These are phyloP conservation scores for Myochromella boudieri DNA, from an alignment of 768 basidiomycete genomes.

Conservation along the genomic window DNA sequence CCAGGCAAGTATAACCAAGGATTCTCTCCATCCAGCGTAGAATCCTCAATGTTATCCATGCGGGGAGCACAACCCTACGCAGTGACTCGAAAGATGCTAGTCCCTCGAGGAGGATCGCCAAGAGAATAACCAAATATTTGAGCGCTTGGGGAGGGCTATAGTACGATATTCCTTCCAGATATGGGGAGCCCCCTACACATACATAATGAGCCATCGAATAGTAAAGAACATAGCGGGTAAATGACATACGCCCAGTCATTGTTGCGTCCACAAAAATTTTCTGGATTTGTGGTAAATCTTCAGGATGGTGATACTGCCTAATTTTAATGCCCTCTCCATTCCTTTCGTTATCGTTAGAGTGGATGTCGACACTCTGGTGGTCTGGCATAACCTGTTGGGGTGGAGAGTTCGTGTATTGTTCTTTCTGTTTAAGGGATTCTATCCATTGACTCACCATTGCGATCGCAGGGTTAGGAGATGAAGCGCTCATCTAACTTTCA, in stretches of 20 bases:
- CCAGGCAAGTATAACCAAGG: not conserved
- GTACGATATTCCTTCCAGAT: slow-evolving; percentile 2
- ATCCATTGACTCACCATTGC: no score
- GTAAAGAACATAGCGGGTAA: not conserved
- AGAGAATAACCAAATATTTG: not conserved
- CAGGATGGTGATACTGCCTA: slow-evolving; percentile 11
- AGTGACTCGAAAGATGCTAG: not conserved
- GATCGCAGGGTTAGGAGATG: no score
- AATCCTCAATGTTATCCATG: not conserved
- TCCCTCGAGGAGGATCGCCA: not conserved
- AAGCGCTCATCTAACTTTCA: no score
- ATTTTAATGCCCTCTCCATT: no score
- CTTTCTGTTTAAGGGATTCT: no score
- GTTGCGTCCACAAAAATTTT: slow-evolving; percentile 11
- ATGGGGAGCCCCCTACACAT: slow-evolving; percentile 9
- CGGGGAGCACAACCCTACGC: not conserved
- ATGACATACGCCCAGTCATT: slow-evolving; percentile 11
- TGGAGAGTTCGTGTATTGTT: no score
- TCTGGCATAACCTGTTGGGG: no score
- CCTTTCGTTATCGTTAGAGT: no score
- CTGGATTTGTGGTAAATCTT: slow-evolving; percentile 10
- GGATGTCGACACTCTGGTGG: no score
- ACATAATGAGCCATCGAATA: not conserved
- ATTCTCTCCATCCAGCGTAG: slow-evolving; percentile 1
- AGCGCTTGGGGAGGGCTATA: not conserved